phyloP scores from a whole-genome alignment of 257 asterid genomes.

The Henckelia pumila region DNA sequence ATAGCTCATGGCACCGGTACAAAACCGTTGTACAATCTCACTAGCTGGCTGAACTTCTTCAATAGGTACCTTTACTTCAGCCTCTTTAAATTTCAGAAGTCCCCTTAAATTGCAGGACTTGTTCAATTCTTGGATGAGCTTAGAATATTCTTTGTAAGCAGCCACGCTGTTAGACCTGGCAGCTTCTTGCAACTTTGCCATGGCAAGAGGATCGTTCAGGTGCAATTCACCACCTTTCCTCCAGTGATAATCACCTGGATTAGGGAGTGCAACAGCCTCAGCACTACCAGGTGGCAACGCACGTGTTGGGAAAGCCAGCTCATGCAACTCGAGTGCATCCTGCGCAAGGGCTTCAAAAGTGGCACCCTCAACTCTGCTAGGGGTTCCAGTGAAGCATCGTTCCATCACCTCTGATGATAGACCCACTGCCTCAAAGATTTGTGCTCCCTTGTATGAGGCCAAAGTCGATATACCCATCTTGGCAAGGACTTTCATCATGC shows the following conservation, averaged over 20 bases:
- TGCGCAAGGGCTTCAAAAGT: slow-evolving; percentile 88
- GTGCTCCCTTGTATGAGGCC: slow-evolving; percentile 99
- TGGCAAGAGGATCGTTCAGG: slow-evolving; percentile 94
- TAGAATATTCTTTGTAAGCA: slow-evolving; percentile 93
- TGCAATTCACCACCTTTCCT: slow-evolving; percentile 97
- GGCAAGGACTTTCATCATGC: slow-evolving; percentile 99
- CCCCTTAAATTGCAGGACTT: slow-evolving; percentile 94
- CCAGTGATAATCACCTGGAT: slow-evolving; percentile 99
- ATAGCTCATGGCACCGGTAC: slow-evolving; percentile 99
- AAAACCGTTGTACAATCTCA: slow-evolving; percentile 89
- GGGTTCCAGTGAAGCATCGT: slow-evolving; percentile 89
- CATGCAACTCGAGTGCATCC: slow-evolving; percentile 86
- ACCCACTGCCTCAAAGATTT: slow-evolving; percentile 99
- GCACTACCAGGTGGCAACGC: slow-evolving; percentile 89
- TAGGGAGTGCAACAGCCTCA: slow-evolving; percentile 94
- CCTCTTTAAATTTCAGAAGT: slow-evolving; percentile 84
- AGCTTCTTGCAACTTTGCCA: slow-evolving; percentile 94
- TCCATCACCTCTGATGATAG: slow-evolving; percentile 98
- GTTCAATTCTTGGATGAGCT: slow-evolving; percentile 75
- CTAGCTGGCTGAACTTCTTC: slow-evolving; percentile 93
- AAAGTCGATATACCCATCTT: slow-evolving; percentile 99
- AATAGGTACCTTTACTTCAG: slow-evolving; percentile 57
- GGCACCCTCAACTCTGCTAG: slow-evolving; percentile 99
- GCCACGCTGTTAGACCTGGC: slow-evolving; percentile 82
- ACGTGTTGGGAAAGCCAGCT: slow-evolving; percentile 88